Conservation (phyloP, 768 basidiomycete species). For the Erythrobasidium yunnanense region DNA sequence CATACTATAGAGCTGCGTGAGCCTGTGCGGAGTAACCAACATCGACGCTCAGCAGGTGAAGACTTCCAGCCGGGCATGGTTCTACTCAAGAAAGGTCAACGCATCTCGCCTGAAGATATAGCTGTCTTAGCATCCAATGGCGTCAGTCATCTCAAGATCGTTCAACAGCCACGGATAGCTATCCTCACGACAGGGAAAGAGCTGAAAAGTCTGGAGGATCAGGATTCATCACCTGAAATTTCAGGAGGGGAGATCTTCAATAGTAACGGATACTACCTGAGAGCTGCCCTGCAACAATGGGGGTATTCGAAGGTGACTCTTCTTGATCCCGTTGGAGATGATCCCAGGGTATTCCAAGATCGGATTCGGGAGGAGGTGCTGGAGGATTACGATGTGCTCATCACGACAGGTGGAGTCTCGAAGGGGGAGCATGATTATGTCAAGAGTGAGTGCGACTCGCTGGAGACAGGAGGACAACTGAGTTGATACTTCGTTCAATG, state of each 20-base stretch:
- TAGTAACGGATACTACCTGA: not conserved
- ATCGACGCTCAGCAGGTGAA: not conserved
- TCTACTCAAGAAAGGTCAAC: not conserved
- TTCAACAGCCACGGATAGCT: not conserved
- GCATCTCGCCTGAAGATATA: not conserved
- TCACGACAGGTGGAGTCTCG: not conserved
- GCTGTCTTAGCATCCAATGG: not conserved
- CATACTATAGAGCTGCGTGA: not conserved
- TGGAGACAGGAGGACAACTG: no score
- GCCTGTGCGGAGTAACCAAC: not conserved
- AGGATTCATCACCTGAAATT: not conserved
- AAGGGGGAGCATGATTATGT: conserved; percentile 4
- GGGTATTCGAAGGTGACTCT: not conserved
- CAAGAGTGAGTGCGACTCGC: not conserved
- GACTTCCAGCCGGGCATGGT: not conserved
- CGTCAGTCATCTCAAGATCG: not conserved
- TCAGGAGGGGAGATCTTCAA: not conserved
- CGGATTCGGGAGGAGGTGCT: not conserved
- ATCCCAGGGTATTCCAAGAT: not conserved
- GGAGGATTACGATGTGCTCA: not conserved
- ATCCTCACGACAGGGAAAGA: not conserved
- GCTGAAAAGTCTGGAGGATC: not conserved
- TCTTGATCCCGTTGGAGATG: not conserved
- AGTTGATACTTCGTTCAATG: not conserved
- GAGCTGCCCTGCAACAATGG: not conserved